Conservation (phyloP, 2,329 filamentous ascomycete species). For the Pseudogymnoascus sp. region DNA sequence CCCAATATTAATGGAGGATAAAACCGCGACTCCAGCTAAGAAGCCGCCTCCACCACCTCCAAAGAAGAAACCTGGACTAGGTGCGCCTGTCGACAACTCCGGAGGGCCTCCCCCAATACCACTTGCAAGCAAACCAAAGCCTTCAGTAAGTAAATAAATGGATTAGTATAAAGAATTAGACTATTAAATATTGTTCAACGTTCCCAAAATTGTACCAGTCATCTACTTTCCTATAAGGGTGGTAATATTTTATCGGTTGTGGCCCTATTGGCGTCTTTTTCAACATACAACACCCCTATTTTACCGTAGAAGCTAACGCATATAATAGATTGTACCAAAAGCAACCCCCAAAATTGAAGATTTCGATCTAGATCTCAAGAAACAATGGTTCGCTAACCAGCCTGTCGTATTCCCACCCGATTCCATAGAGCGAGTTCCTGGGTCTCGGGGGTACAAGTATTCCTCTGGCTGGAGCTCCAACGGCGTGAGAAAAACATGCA, state of each 20-base stretch:
- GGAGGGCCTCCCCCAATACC: constrained; percentile 16
- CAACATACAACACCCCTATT: not conserved
- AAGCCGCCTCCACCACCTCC: constrained; percentile 31
- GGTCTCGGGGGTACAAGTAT: constrained; percentile 15
- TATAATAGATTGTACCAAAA: not conserved
- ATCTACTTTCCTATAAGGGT: not conserved
- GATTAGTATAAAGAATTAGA: not conserved
- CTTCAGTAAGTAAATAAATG: constrained; percentile 24
- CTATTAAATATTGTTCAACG: not conserved
- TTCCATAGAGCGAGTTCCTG: constrained; percentile 14
- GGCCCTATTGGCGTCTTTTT: not conserved
- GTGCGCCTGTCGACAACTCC: constrained; percentile 23
- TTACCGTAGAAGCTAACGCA: not conserved
- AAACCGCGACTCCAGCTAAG: constrained; percentile 21
- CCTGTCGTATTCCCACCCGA: constrained; percentile 23
- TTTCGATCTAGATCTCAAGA: constrained; percentile 26
- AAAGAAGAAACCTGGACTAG: constrained; percentile 22
- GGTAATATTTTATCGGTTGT: not conserved
- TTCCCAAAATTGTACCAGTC: not conserved
- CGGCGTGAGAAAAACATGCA: constrained; percentile 24
- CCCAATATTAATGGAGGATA: constrained; percentile 15
- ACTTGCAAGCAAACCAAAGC: constrained; percentile 28
- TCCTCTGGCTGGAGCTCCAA: constrained; percentile 20
- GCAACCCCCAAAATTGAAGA: constrained; percentile 12
- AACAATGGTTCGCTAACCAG: constrained; percentile 26